Conservation (phyloP, 768 basidiomycete species). For the Rhizopogon vinicolor region DNA sequence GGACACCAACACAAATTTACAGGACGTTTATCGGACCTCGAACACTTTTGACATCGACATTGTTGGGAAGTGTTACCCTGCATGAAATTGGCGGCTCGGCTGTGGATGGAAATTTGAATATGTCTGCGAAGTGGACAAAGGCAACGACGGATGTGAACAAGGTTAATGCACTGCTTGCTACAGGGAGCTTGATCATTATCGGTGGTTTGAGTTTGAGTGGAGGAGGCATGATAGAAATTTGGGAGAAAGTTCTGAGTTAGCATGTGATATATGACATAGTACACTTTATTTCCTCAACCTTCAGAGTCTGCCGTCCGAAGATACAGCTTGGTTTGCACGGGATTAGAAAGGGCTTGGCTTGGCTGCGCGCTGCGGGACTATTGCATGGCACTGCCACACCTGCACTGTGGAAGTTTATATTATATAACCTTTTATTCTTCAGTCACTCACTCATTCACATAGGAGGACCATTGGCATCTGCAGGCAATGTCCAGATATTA, state of each 20-base stretch:
- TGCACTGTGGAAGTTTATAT: too few species aligned
- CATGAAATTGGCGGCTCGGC: slow-evolving; percentile 41
- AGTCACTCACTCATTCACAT: background rate
- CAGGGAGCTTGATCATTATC: slow-evolving; percentile 45
- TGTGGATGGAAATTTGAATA: slow-evolving; percentile 30
- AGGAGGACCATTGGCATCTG: background rate
- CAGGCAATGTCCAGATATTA: slow-evolving; percentile 35
- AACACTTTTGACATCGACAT: slow-evolving; percentile 50
- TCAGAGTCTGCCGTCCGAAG: too few species aligned
- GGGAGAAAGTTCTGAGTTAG: slow-evolving; percentile 25
- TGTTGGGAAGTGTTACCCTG: slow-evolving; percentile 54
- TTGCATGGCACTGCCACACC: background rate
- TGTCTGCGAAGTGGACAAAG: slow-evolving; percentile 44
- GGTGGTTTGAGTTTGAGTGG: slow-evolving; percentile 59
- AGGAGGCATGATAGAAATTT: slow-evolving; percentile 62
- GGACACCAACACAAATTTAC: background rate
- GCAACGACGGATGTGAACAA: slow-evolving; percentile 45
- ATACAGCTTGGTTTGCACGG: too few species aligned
- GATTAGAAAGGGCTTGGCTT: too few species aligned
- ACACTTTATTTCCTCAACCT: too few species aligned
- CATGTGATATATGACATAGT: background rate
- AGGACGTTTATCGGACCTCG: slow-evolving; percentile 49
- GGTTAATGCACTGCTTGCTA: slow-evolving; percentile 58
- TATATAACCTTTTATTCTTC: background rate
- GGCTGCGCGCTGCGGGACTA: too few species aligned